A percentile compares a stretch with the other conserved stretches of the same genome.
phyloP scores from a whole-genome alignment of 331 rosid species.

The Spiraea crenata region DNA sequence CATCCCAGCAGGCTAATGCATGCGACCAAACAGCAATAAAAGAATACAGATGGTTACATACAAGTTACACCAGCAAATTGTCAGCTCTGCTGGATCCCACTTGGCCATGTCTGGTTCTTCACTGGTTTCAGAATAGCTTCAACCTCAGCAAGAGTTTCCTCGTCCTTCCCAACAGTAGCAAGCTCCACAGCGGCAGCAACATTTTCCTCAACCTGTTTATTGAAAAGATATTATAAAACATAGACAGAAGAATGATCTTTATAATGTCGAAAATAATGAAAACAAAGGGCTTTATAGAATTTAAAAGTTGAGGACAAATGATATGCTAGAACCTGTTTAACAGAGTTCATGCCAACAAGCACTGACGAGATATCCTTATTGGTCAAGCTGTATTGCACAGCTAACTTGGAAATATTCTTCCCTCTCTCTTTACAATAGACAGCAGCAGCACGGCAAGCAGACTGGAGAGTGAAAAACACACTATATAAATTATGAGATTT shows the following conservation, averaged over 20 bases:
- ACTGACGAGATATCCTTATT: conserved; percentile 83
- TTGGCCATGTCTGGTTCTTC: conserved; percentile 88
- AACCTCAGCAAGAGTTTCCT: conserved; percentile 58
- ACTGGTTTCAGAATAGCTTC: conserved; percentile 71
- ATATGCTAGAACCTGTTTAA: conserved; percentile 57
- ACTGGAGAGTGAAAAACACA: conserved; percentile 38
- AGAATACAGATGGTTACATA: conserved; percentile 15
- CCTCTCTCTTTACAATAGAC: conserved; percentile 66
- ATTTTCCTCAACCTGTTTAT: conserved; percentile 67
- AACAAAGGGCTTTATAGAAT: not conserved
- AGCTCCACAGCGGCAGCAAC: conserved; percentile 81
- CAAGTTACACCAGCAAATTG: not conserved
- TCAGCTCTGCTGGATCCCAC: conserved; percentile 77
- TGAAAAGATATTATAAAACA: not conserved
- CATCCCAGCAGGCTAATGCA: not conserved
- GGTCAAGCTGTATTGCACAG: conserved; percentile 89
- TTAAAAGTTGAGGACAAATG: conserved; percentile 14
- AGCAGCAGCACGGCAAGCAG: conserved; percentile 83
- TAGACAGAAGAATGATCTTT: conserved; percentile 3
- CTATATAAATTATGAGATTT: conserved; percentile 16
- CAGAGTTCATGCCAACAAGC: conserved; percentile 86
- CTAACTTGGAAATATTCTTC: conserved; percentile 81
- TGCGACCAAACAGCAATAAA: not conserved
- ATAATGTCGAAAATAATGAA: conserved; percentile 4
- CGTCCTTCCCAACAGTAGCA: conserved; percentile 53